A percentile compares a stretch with the other conserved stretches of the same genome.
Evolutionary conservation across 2,329 filamentous ascomycete species (phyloP).

Genomic region (Canariomyces notabilis): DNA sequence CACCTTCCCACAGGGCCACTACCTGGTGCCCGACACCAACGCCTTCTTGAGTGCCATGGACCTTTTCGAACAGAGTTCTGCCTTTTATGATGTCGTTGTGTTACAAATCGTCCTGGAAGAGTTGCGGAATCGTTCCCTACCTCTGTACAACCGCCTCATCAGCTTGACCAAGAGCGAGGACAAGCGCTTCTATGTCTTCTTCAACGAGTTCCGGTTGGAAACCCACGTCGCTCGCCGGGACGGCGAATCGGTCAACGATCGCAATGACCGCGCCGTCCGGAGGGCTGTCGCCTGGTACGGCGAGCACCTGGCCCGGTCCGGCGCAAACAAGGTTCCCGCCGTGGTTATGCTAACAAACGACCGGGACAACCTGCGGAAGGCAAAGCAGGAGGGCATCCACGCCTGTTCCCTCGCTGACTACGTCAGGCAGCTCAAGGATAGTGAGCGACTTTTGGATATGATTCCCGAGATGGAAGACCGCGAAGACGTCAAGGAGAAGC

Average conservation of each 20-base stretch:
- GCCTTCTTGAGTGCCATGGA: constrained; percentile 95
- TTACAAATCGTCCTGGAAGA: constrained; percentile 96
- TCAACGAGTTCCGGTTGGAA: constrained; percentile 95
- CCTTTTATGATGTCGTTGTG: constrained; percentile 95
- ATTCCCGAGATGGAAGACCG: constrained; percentile 74
- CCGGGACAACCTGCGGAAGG: constrained; percentile 77
- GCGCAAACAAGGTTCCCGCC: constrained; percentile 59
- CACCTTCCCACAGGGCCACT: constrained; percentile 79
- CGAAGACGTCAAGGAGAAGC: constrained; percentile 58
- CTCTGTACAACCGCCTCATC: constrained; percentile 89
- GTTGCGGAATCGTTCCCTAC: constrained; percentile 85
- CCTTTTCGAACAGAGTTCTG: constrained; percentile 83
- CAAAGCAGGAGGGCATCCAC: constrained; percentile 67
- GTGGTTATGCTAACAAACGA: constrained; percentile 95
- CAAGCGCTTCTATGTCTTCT: constrained; percentile 97
- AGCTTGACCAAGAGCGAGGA: constrained; percentile 90
- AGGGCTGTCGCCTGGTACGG: constrained; percentile 86
- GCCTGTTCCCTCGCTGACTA: constrained; percentile 70
- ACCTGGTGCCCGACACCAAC: constrained; percentile 94
- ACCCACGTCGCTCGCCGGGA: constrained; percentile 72
- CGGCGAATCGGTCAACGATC: constrained; percentile 89
- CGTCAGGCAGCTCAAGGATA: constrained; percentile 76
- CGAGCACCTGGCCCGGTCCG: constrained; percentile 67
- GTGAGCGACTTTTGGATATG: constrained; percentile 86
- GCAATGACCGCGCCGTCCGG: constrained; percentile 89